A percentile compares a stretch with the other conserved stretches of the same genome.
phyloP scores from a whole-genome alignment of 345 rosid species.

The Ricinus communis region DNA sequence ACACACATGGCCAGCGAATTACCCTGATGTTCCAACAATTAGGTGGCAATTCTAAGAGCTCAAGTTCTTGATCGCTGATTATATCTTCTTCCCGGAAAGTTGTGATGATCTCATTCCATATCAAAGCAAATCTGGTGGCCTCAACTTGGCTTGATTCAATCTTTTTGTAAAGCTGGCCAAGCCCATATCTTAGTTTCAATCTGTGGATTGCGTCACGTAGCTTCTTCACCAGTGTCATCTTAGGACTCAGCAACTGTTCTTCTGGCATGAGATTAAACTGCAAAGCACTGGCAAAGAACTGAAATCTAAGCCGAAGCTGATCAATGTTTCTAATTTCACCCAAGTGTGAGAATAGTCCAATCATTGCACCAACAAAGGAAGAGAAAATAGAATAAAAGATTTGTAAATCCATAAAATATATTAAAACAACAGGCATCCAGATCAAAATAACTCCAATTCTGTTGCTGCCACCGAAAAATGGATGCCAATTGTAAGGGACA shows the following conservation, averaged over 20 bases:
- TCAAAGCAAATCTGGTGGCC: slow-evolving; percentile 77
- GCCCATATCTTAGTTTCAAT: slow-evolving; percentile 75
- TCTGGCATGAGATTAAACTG: slow-evolving; percentile 92
- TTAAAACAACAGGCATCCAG: slow-evolving; percentile 75
- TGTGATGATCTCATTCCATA: slow-evolving; percentile 84
- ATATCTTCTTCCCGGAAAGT: slow-evolving; percentile 88
- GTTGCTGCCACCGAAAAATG: slow-evolving; percentile 67
- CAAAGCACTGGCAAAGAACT: slow-evolving; percentile 86
- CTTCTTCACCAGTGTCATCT: slow-evolving; percentile 70
- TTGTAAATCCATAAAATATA: slow-evolving; percentile 82
- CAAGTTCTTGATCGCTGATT: slow-evolving; percentile 66
- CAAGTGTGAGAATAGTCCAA: slow-evolving; percentile 80
- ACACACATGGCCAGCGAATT: slow-evolving; percentile 87
- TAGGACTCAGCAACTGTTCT: slow-evolving; percentile 44
- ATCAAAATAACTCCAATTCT: slow-evolving; percentile 51
- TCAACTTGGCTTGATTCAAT: slow-evolving; percentile 84
- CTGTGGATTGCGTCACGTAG: slow-evolving; percentile 72
- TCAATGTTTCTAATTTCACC: slow-evolving; percentile 86
- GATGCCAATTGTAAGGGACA: slow-evolving; percentile 58
- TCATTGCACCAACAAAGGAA: slow-evolving; percentile 57
- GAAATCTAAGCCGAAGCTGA: slow-evolving; percentile 89
- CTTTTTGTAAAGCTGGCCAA: slow-evolving; percentile 75
- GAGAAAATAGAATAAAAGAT: slow-evolving; percentile 88
- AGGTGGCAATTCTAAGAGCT: slow-evolving; percentile 80
- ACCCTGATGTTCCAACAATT: slow-evolving; percentile 82